Base-by-base conservation (phyloP, 2,329 filamentous ascomycete genomes). In the Scytalidium lignicola region DNA sequence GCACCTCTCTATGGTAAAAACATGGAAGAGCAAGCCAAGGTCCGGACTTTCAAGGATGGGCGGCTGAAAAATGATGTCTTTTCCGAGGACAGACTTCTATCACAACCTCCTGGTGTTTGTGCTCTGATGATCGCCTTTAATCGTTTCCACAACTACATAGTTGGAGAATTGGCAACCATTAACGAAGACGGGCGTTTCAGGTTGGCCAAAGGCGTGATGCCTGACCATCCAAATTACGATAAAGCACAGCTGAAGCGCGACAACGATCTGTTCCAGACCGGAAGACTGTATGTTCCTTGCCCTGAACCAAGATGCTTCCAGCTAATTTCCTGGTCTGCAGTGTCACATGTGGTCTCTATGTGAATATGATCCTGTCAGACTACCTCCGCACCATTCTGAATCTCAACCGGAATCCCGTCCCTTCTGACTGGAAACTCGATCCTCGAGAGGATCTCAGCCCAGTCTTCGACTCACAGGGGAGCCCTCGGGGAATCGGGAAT, bases 81-180 rank as follows among this genome's bases (percentile, higher is more conserved):
- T 56, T 79, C 83, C 3, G 85, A 89, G 59, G 80, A 82, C 64
- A 76, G 86, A 41, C 69, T 90, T 1, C 67, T 84, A 19, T 83
- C 79, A 8, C 82, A 86, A 59, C 87, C 86, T 0, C 83, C 87
- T 0, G 85, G 85, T 8, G 83, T 86, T 2, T 76, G 79, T 49
- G 80, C 86, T 3, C 60, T 90, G 1, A 69, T 90, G 23, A 75
- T 90, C 66, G 87, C 89, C 84, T 84, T 89, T 69, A 85, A 84
- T 62, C 79, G 83, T 20, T 95, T 95, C 69, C 91, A 96, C 68
- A 96, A 96, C 68, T 78, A 93, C 54, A 80, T 90, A 0, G 90
- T 87, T 1, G 78, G 82, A 48, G 85, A 92, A 52, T 72, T 96
- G 8, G 86, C 86, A 0, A 71, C 76, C 15, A 91, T 96, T 67